These are phyloP conservation scores for Myxozyma neglecta DNA, from an alignment of 805 yeast species.

Conservation along the genomic window DNA sequence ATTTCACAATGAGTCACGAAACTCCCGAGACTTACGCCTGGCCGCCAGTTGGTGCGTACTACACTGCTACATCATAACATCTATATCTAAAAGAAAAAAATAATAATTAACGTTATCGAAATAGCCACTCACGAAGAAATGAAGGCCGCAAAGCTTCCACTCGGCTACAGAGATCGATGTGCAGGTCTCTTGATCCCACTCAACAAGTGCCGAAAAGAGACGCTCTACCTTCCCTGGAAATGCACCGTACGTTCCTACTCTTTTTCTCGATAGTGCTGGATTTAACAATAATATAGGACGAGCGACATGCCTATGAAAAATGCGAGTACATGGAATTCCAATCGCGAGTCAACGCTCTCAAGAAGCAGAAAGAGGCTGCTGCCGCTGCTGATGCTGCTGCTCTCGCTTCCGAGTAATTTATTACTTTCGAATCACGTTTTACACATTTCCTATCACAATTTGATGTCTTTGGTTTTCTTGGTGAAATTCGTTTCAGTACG, in stretches of 20 bases:
- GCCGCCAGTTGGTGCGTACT: constrained; percentile 25
- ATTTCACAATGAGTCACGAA: constrained; percentile 21
- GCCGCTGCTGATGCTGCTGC: constrained; percentile 25
- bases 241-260: constrained; percentile 43
- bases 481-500: no score
- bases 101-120: background rate
- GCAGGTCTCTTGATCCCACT: constrained; percentile 63
- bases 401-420: background rate
- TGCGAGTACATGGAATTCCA: constrained; percentile 80
- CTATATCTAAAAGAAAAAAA: background rate
- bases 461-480: no score
- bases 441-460: no score
- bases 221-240: constrained; percentile 63
- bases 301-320: constrained; percentile 80
- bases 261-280: background rate
- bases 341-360: constrained; percentile 74
- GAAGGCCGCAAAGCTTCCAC: constrained; percentile 74
- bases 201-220: constrained; percentile 60
- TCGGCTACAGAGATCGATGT: constrained; percentile 81
- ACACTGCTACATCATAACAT: background rate
- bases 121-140: constrained; percentile 78
- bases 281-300: constrained; percentile 45
- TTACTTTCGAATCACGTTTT: background rate
- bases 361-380: constrained; percentile 49
- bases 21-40: constrained; percentile 25